Evolutionary conservation across 1,284 basidiomycete genomes (phyloP).

Genomic region (Pseudozyma hubeiensis): DNA sequence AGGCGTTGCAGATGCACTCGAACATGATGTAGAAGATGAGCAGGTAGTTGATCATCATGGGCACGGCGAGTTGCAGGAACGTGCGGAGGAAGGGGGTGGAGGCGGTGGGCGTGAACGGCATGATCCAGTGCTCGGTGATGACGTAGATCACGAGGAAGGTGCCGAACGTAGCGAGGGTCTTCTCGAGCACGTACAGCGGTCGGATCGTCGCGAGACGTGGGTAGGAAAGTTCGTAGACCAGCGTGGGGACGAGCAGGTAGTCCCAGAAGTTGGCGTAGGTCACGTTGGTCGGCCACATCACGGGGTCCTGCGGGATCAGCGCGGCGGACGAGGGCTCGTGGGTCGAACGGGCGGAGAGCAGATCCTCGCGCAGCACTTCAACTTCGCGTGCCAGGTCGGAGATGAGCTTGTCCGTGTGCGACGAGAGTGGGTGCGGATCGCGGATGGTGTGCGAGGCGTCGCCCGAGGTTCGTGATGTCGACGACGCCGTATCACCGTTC

Average conservation of each 20-base stretch:
- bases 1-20: conserved; percentile 89
- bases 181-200: conserved; percentile 91
- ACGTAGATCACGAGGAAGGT: conserved; percentile 87
- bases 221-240: conserved; percentile 97
- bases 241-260: conserved; percentile 88
- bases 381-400: conserved; percentile 81
- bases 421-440: conserved; percentile 75
- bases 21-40: conserved; percentile 69
- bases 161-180: conserved; percentile 92
- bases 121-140: conserved; percentile 91
- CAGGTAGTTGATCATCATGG: conserved; percentile 81
- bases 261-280: conserved; percentile 84
- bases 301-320: conserved; percentile 32
- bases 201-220: conserved; percentile 88
- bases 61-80: conserved; percentile 86
- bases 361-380: conserved; percentile 80
- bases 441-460: conserved; percentile 44
- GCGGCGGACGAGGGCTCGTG: conserved; percentile 11
- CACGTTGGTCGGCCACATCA: conserved; percentile 87
- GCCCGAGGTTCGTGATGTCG: conserved; percentile 3
- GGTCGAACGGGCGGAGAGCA: conserved; percentile 70
- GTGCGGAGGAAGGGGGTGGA: conserved; percentile 62
- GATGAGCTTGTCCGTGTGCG: conserved; percentile 79
- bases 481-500: conserved; percentile 2
- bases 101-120: conserved; percentile 71